Percentiles rank a stretch among this genome's conserved stretches.
Conservation (phyloP, 2,329 filamentous ascomycete genomes). For the Dactylellina haptotyla region DNA sequence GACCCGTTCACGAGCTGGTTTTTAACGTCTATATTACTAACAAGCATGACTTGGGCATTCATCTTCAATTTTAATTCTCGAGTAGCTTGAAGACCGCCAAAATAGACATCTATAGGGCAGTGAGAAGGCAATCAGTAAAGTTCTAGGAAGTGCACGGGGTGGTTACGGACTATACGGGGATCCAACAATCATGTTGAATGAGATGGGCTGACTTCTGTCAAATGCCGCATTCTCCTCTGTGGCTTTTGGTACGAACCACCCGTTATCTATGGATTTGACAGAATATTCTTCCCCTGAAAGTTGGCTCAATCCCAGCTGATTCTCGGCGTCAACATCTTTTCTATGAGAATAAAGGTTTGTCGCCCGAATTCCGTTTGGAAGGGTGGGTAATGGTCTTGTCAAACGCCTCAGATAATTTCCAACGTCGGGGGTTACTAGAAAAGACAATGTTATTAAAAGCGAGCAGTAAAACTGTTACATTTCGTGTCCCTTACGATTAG, state of each 20-base stretch:
- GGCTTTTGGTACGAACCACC: slow-evolving; percentile 30
- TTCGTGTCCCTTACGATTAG: slow-evolving; percentile 6
- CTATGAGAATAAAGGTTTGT: slow-evolving; percentile 57
- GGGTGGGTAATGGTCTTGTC: slow-evolving; percentile 45
- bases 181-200: slow-evolving; percentile 16
- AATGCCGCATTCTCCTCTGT: slow-evolving; percentile 5
- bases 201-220: slow-evolving; percentile 24
- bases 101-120: slow-evolving; percentile 24
- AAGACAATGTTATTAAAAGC: not conserved
- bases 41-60: slow-evolving; percentile 67
- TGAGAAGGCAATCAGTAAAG: not conserved
- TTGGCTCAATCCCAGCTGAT: slow-evolving; percentile 30
- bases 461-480: not conserved
- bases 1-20: slow-evolving; percentile 65
- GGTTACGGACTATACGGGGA: slow-evolving; percentile 32
- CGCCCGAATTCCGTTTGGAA: slow-evolving; percentile 54
- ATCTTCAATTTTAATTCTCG: slow-evolving; percentile 63
- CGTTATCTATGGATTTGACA: slow-evolving; percentile 36
- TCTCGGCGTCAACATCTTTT: slow-evolving; percentile 61
- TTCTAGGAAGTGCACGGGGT: not conserved
- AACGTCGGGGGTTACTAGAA: slow-evolving; percentile 28
- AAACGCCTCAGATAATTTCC: slow-evolving; percentile 43
- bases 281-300: slow-evolving; percentile 33
- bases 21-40: slow-evolving; percentile 65
- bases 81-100: slow-evolving; percentile 57